phyloP scores from a whole-genome alignment of 768 basidiomycete species.

The Rhizopogon salebrosus region DNA sequence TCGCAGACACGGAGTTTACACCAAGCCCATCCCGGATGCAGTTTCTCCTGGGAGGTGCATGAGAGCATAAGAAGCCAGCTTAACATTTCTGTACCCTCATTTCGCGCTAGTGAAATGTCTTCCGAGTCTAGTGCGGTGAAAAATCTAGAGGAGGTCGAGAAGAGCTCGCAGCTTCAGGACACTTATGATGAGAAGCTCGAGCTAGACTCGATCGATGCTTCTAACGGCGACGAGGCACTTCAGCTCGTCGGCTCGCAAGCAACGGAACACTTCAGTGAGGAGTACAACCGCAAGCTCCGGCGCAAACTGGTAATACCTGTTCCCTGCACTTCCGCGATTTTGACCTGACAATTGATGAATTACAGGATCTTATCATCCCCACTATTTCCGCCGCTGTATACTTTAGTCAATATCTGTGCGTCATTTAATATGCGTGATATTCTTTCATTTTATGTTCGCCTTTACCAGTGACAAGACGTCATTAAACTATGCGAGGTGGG shows the following conservation, averaged over 20 bases:
- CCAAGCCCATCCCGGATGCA: slow-evolving; percentile 5
- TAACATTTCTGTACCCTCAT: neutral
- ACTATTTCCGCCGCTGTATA: slow-evolving; percentile 60
- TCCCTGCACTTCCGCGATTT: neutral
- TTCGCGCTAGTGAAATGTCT: slow-evolving; percentile 13
- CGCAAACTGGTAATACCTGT: slow-evolving; percentile 45
- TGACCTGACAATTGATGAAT: neutral
- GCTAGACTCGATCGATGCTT: slow-evolving; percentile 28
- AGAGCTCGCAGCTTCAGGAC: slow-evolving; percentile 8
- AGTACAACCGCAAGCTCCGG: slow-evolving; percentile 51
- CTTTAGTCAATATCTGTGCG: slow-evolving; percentile 63
- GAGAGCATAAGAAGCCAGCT: slow-evolving; percentile 8
- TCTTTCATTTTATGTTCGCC: slow-evolving; percentile 2
- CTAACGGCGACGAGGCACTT: slow-evolving; percentile 55
- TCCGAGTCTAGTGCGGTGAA: slow-evolving; percentile 8
- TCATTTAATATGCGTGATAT: neutral
- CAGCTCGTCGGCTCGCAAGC: slow-evolving; percentile 52
- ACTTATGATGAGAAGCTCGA: slow-evolving; percentile 30
- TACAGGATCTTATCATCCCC: slow-evolving; percentile 46
- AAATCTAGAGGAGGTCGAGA: slow-evolving; percentile 10
- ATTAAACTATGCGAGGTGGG: slow-evolving; percentile 63
- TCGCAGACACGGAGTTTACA: neutral
- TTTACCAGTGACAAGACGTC: slow-evolving; percentile 58
- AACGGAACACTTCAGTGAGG: slow-evolving; percentile 49
- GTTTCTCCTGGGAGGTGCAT: neutral